A percentile compares a stretch with the other conserved stretches of the same genome.
phyloP scores from a whole-genome alignment of 139 green algal species.

The Asterochloris sp. region DNA sequence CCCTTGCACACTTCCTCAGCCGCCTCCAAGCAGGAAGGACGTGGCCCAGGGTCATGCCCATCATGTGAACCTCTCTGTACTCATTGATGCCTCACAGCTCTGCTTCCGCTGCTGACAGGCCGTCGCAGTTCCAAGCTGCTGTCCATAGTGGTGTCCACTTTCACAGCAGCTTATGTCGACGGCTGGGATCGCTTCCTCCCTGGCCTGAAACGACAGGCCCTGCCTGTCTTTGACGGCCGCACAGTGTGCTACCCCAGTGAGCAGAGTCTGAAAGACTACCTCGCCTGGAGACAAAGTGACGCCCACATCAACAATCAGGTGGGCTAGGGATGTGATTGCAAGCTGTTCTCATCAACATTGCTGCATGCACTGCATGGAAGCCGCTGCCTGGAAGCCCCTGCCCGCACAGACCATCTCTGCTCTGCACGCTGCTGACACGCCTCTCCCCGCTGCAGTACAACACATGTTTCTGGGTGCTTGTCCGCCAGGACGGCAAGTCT shows the following conservation, averaged over 20 bases:
- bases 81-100: background rate
- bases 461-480: slow-evolving; percentile 90
- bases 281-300: slow-evolving; percentile 91
- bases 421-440: background rate
- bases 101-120: slow-evolving; percentile 27
- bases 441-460: slow-evolving; percentile 79
- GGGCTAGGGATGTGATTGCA: background rate
- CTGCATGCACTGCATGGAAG: too few species aligned
- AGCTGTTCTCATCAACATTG: background rate
- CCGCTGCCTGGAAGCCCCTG: too few species aligned
- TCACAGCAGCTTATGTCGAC: slow-evolving; percentile 81
- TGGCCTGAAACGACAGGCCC: slow-evolving; percentile 45
- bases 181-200: slow-evolving; percentile 61
- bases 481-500: slow-evolving; percentile 54
- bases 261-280: slow-evolving; percentile 77
- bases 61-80: too few species aligned
- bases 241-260: slow-evolving; percentile 83
- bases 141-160: slow-evolving; percentile 79
- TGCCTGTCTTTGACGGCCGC: slow-evolving; percentile 87
- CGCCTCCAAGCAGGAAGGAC: too few species aligned
- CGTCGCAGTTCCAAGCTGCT: slow-evolving; percentile 80
- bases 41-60: background rate
- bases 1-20: too few species aligned
- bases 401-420: too few species aligned
- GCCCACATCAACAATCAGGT: slow-evolving; percentile 94